Evolutionary conservation across 1,284 basidiomycete species (phyloP).

Genomic region (Sanghuangporus sanghuang): DNA sequence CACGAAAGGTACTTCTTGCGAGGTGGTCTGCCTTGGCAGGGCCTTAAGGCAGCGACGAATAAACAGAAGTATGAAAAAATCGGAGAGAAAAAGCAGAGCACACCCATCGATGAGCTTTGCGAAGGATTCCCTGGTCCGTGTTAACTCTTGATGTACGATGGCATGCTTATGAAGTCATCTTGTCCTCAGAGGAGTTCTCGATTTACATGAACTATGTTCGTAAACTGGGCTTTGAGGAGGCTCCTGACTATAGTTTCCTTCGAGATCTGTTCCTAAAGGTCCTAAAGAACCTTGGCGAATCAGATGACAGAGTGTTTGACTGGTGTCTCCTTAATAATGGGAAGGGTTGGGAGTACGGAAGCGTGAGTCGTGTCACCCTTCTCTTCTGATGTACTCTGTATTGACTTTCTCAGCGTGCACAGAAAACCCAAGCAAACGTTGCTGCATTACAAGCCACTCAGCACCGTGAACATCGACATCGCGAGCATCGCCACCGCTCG

Average conservation of each 20-base stretch:
- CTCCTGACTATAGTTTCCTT: constrained; percentile 96
- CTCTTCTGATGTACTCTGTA: constrained; percentile 7
- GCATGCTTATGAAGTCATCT: neutral
- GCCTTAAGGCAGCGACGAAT: constrained; percentile 91
- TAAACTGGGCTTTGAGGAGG: constrained; percentile 93
- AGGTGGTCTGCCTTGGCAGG: constrained; percentile 93
- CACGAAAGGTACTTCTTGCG: constrained; percentile 73
- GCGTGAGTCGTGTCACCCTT: constrained; percentile 38
- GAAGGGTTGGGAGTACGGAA: constrained; percentile 84
- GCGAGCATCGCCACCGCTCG: constrained; percentile 51
- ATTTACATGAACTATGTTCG: constrained; percentile 98
- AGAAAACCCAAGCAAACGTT: constrained; percentile 40
- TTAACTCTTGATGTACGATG: neutral
- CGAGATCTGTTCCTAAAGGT: constrained; percentile 93
- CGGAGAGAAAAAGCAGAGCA: constrained; percentile 96
- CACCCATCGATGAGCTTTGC: constrained; percentile 88
- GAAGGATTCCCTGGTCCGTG: constrained; percentile 91
- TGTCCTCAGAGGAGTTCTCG: constrained; percentile 77
- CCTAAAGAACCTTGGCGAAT: constrained; percentile 83
- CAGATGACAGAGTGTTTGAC: constrained; percentile 92
- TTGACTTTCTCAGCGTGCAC: constrained; percentile 18
- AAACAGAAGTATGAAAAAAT: constrained; percentile 99
- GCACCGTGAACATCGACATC: constrained; percentile 49
- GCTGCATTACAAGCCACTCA: constrained; percentile 47
- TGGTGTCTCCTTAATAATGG: constrained; percentile 95